phyloP scores from a whole-genome alignment of 257 asterid species.

The Eucommia ulmoides region DNA sequence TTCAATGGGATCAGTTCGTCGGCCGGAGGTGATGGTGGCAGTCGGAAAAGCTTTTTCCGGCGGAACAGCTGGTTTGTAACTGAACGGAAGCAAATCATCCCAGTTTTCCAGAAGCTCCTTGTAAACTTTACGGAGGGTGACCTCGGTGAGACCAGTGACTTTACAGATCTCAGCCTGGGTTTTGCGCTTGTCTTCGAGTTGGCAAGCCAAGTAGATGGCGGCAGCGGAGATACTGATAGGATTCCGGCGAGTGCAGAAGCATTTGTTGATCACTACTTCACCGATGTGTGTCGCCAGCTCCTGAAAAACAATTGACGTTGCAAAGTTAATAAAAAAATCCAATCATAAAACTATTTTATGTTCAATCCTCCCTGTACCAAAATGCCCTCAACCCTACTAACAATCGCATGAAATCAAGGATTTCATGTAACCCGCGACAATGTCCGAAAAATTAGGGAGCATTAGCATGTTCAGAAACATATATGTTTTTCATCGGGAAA shows the following conservation, averaged over 20 bases:
- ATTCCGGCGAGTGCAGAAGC: conserved; percentile 95
- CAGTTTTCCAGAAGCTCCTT: conserved; percentile 87
- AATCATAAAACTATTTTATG: no score
- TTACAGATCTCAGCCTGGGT: conserved; percentile 98
- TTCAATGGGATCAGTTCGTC: conserved; percentile 58
- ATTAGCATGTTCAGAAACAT: no score
- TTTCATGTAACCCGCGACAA: no score
- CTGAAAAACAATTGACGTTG: no score
- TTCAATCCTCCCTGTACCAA: no score
- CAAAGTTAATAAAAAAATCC: no score
- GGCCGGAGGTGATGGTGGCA: conserved; percentile 64
- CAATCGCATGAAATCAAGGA: no score
- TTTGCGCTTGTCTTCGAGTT: conserved; percentile 90
- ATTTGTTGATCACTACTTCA: conserved; percentile 89
- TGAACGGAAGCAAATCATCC: conserved; percentile 92
- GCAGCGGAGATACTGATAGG: conserved; percentile 98
- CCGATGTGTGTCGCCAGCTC: conserved; percentile 98
- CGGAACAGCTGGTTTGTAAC: conserved; percentile 81
- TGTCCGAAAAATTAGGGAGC: no score
- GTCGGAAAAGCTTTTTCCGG: conserved; percentile 96
- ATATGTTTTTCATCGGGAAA: no score
- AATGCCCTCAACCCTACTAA: no score
- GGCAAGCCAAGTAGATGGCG: conserved; percentile 94
- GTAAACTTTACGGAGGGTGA: conserved; percentile 88
- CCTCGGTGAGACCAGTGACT: conserved; percentile 97